Evolutionary conservation across 164 flowering plant species (phyloP).

Genomic region (Chimonanthus salicifolius): DNA sequence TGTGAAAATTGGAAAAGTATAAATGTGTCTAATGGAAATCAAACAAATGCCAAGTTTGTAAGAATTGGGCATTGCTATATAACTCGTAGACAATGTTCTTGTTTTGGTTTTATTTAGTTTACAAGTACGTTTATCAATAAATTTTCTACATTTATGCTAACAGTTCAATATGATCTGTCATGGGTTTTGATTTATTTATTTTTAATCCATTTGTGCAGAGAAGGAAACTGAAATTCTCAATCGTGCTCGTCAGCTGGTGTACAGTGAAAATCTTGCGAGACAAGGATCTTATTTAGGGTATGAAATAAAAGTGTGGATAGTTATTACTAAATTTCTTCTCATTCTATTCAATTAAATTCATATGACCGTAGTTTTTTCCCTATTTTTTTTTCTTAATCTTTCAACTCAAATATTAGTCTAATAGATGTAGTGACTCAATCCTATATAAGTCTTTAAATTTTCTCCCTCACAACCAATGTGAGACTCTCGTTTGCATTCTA

Average conservation of each 20-base stretch:
- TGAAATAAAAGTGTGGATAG: neutral
- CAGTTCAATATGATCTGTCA: neutral
- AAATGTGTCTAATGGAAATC: no score
- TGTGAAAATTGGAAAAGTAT: no score
- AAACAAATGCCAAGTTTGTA: no score
- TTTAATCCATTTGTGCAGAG: constrained; percentile 30
- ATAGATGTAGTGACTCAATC: neutral
- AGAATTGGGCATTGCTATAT: no score
- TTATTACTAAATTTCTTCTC: neutral
- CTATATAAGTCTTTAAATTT: no score
- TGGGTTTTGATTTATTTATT: neutral
- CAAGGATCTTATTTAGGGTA: constrained; percentile 46
- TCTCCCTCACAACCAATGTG: no score
- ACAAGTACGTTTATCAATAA: neutral
- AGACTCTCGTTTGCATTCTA: neutral
- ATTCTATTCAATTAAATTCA: neutral
- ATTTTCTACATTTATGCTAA: neutral
- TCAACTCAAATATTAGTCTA: neutral
- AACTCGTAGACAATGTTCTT: no score
- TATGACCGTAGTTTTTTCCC: neutral
- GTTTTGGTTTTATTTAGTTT: no score
- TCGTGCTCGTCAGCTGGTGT: constrained; percentile 88
- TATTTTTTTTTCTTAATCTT: neutral
- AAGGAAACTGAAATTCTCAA: constrained; percentile 88
- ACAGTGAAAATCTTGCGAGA: constrained; percentile 49